These are phyloP conservation scores for Aureobasidium sp. DNA, from an alignment of 2,329 filamentous ascomycete genomes.

Conservation along the genomic window DNA sequence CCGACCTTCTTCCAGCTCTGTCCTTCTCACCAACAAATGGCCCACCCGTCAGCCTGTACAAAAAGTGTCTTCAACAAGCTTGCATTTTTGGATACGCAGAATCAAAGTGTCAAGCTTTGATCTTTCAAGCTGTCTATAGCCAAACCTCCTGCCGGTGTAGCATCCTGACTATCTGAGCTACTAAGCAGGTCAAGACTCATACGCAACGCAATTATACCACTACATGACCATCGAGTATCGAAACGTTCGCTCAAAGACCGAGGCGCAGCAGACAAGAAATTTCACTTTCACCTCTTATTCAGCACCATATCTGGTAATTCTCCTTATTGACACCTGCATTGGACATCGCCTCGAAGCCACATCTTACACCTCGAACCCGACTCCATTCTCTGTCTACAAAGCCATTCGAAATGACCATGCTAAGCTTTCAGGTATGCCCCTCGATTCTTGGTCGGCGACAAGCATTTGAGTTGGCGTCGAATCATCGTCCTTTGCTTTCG, in stretches of 20 bases:
- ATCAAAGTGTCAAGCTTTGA: background rate
- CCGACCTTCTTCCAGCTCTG: background rate
- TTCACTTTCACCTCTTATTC: constrained; percentile 19
- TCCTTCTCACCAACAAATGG: background rate
- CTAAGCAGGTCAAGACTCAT: background rate
- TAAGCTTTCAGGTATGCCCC: background rate
- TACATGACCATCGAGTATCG: background rate
- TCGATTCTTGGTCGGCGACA: constrained; percentile 8
- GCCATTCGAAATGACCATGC: background rate
- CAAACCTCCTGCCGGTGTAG: background rate
- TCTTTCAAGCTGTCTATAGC: background rate
- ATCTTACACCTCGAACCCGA: background rate
- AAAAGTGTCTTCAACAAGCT: background rate
- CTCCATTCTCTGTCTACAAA: constrained; percentile 5
- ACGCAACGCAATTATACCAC: background rate
- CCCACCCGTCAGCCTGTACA: background rate
- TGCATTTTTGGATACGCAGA: background rate
- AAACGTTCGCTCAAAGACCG: background rate
- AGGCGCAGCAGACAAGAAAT: background rate
- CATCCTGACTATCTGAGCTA: background rate
- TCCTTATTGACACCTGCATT: constrained; percentile 20
- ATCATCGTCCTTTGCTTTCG: background rate
- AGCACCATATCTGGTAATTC: constrained; percentile 17
- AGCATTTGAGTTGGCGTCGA: background rate
- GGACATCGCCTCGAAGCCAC: constrained; percentile 8